phyloP scores from a whole-genome alignment of 495 filamentous ascomycete genomes.

The Daldinia loculata region DNA sequence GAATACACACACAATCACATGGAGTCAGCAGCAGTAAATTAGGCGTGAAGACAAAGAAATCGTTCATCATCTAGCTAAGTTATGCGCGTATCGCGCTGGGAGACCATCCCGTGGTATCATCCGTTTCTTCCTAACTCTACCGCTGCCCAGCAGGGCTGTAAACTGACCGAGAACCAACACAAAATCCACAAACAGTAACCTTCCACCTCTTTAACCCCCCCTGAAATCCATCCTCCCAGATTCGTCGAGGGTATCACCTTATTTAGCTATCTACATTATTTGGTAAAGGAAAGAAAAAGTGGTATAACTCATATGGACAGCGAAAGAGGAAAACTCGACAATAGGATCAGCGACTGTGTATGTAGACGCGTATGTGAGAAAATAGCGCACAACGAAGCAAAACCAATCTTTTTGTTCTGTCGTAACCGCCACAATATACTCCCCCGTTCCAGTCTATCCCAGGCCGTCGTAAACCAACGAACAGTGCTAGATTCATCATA shows the following conservation, averaged over 20 bases:
- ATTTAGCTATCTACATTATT: slow-evolving; percentile 42
- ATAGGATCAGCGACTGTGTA: slow-evolving; percentile 17
- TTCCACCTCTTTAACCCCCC: slow-evolving; percentile 16
- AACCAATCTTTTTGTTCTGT: slow-evolving; percentile 38
- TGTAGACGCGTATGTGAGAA: slow-evolving; percentile 20
- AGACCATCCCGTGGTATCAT: slow-evolving; percentile 44
- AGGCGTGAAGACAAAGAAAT: slow-evolving; percentile 22
- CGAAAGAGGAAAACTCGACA: slow-evolving; percentile 26
- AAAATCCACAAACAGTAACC: slow-evolving; percentile 6
- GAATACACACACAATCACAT: slow-evolving; percentile 1
- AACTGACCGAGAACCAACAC: slow-evolving; percentile 15
- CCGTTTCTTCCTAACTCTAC: slow-evolving; percentile 26
- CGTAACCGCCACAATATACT: slow-evolving; percentile 27
- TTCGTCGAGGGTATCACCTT: slow-evolving; percentile 37
- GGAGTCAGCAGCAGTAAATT: not conserved
- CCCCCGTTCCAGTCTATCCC: slow-evolving; percentile 39
- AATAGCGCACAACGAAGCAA: slow-evolving; percentile 40
- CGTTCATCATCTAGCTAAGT: slow-evolving; percentile 34
- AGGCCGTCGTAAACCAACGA: slow-evolving; percentile 35
- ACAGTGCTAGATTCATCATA: slow-evolving; percentile 38
- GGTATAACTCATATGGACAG: slow-evolving; percentile 35
- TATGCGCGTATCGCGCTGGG: slow-evolving; percentile 36
- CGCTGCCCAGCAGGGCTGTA: slow-evolving; percentile 43
- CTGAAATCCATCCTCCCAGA: slow-evolving; percentile 12
- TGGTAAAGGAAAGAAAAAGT: slow-evolving; percentile 22